phyloP scores from a whole-genome alignment of 352 stramenopile species.

The Blastocystis sp. region DNA sequence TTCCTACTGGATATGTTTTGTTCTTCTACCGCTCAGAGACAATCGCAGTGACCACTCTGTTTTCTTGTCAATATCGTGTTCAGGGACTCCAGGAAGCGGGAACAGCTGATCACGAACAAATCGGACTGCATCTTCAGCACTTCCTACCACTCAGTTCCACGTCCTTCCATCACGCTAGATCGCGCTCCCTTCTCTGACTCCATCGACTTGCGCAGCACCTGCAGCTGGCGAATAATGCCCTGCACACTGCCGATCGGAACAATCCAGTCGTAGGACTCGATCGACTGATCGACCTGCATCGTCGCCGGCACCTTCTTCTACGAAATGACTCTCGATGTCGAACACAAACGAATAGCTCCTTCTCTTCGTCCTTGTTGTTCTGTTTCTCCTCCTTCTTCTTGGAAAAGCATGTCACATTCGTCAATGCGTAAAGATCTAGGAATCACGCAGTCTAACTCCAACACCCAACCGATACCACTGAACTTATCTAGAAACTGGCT shows the following conservation, averaged over 20 bases:
- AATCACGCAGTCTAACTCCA: not conserved
- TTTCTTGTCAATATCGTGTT: not conserved
- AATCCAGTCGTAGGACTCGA: slow-evolving; percentile 49
- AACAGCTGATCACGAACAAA: not conserved
- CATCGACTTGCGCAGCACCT: slow-evolving; percentile 10
- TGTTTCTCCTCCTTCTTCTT: not conserved
- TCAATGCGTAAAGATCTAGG: not conserved
- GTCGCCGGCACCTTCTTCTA: not conserved
- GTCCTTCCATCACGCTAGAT: not conserved
- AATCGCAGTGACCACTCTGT: not conserved
- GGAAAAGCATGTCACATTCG: not conserved
- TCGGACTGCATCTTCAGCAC: not conserved
- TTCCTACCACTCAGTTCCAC: not conserved
- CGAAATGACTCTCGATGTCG: not conserved
- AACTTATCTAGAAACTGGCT: not conserved
- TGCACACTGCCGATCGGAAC: slow-evolving; percentile 22
- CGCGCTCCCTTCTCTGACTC: not conserved
- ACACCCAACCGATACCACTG: not conserved
- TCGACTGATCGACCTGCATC: not conserved
- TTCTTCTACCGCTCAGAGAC: not conserved
- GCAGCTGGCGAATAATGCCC: slow-evolving; percentile 30
- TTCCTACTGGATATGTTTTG: not conserved
- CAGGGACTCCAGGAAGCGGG: not conserved
- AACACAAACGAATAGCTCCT: not conserved
- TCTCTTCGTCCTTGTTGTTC: not conserved